These are phyloP conservation scores for Vachellia collinsii DNA, from an alignment of 306 rosid species.

Conservation along the genomic window DNA sequence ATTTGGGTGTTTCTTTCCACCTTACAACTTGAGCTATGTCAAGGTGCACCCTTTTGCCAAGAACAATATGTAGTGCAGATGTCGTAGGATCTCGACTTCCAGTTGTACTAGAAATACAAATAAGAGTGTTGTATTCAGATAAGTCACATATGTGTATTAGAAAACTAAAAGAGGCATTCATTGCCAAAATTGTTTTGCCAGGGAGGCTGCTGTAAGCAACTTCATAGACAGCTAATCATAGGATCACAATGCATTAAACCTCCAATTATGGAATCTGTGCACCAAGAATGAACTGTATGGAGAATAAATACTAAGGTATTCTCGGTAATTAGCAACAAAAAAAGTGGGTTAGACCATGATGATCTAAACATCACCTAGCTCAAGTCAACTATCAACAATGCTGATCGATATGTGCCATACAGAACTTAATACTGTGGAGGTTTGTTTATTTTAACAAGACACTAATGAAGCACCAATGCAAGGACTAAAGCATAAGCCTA, in stretches of 20 bases:
- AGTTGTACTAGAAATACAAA: slow-evolving; percentile 82
- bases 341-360: not conserved
- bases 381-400: not conserved
- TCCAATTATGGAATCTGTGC: slow-evolving; percentile 3
- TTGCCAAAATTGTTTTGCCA: slow-evolving; percentile 23
- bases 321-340: not conserved
- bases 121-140: slow-evolving; percentile 26
- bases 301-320: not conserved
- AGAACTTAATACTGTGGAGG: not conserved
- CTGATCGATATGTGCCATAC: not conserved
- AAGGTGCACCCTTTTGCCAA: slow-evolving; percentile 81
- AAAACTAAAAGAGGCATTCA: slow-evolving; percentile 27
- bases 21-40: slow-evolving; percentile 96
- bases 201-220: slow-evolving; percentile 8
- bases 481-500: not conserved
- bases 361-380: not conserved
- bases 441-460: not conserved
- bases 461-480: not conserved
- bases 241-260: not conserved
- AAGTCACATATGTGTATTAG: slow-evolving; percentile 17
- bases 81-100: slow-evolving; percentile 90
- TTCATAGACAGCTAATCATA: not conserved
- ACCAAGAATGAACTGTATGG: not conserved
- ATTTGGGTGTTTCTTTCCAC: slow-evolving; percentile 76
- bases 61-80: slow-evolving; percentile 87